Conservation (phyloP, 2,329 filamentous ascomycete genomes). For the Neocatenulostroma microsporum region DNA sequence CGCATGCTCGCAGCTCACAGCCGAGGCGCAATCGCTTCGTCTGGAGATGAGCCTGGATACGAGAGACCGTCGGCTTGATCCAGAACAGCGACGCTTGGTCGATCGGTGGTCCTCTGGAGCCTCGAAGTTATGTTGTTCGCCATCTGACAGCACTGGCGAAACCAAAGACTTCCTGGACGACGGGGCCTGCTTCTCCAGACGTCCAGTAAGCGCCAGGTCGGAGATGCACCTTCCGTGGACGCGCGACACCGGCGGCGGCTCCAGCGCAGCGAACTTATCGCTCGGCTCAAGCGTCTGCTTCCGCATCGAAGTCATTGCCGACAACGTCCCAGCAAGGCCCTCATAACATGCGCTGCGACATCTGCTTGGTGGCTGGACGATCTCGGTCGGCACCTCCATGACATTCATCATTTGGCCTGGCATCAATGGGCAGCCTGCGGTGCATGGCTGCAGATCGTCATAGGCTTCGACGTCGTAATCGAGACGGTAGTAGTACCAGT, state of each 20-base stretch:
- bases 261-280: conserved; percentile 19
- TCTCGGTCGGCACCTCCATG: conserved; percentile 67
- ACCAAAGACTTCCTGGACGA: neutral
- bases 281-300: conserved; percentile 23
- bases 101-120: neutral
- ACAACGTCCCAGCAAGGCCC: conserved; percentile 17
- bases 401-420: conserved; percentile 85
- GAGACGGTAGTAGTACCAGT: conserved; percentile 95
- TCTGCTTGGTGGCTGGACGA: conserved; percentile 19
- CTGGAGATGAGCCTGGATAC: too few relatives aligned
- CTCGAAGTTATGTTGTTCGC: neutral
- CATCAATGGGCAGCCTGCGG: conserved; percentile 72
- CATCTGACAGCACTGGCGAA: neutral
- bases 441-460: conserved; percentile 64
- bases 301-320: conserved; percentile 5
- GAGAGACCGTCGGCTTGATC: too few relatives aligned
- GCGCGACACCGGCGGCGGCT: conserved; percentile 25
- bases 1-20: neutral
- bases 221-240: conserved; percentile 25
- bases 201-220: conserved; percentile 22
- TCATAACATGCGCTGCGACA: conserved; percentile 25
- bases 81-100: conserved; percentile 1
- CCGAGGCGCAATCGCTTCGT: too few relatives aligned
- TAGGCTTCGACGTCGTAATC: conserved; percentile 70
- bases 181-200: conserved; percentile 11